These are phyloP conservation scores for Kodamaea sp. DNA, from an alignment of 1,139 yeast species.

Conservation along the genomic window DNA sequence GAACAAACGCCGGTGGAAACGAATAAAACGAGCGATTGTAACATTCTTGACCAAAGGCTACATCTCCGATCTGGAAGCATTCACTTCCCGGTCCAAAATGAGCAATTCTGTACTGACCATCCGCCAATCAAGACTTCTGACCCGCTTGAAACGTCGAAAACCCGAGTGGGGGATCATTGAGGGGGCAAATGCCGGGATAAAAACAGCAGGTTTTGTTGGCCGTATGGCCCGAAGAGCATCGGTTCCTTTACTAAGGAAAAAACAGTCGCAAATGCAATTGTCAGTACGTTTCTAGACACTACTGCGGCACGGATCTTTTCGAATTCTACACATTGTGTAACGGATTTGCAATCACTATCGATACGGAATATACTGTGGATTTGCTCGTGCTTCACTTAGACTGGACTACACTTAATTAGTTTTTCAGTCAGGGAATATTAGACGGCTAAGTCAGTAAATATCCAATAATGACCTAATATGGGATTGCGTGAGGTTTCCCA, in stretches of 20 bases:
- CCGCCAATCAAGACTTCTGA: slow-evolving; percentile 21
- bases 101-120: slow-evolving; percentile 24
- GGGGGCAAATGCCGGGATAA: slow-evolving; percentile 25
- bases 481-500: too few species aligned
- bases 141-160: slow-evolving; percentile 17
- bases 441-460: slow-evolving; percentile 1
- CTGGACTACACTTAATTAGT: neutral
- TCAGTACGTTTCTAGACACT: slow-evolving; percentile 15
- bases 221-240: slow-evolving; percentile 23
- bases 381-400: too few species aligned
- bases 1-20: slow-evolving; percentile 33
- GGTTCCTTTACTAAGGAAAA: slow-evolving; percentile 18
- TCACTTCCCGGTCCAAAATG: slow-evolving; percentile 9
- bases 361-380: too few species aligned
- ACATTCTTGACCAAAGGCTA: slow-evolving; percentile 27
- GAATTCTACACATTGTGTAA: too few species aligned
- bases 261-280: slow-evolving; percentile 15
- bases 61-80: slow-evolving; percentile 28
- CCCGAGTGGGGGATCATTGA: slow-evolving; percentile 11
- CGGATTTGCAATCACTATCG: too few species aligned
- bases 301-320: slow-evolving; percentile 3
- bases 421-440: neutral
- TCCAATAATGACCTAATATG: neutral
- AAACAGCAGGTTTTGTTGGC: slow-evolving; percentile 25
- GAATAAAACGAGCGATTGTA: slow-evolving; percentile 31